Conservation (phyloP, 495 filamentous ascomycete species). For the Margaritispora aquatica region DNA sequence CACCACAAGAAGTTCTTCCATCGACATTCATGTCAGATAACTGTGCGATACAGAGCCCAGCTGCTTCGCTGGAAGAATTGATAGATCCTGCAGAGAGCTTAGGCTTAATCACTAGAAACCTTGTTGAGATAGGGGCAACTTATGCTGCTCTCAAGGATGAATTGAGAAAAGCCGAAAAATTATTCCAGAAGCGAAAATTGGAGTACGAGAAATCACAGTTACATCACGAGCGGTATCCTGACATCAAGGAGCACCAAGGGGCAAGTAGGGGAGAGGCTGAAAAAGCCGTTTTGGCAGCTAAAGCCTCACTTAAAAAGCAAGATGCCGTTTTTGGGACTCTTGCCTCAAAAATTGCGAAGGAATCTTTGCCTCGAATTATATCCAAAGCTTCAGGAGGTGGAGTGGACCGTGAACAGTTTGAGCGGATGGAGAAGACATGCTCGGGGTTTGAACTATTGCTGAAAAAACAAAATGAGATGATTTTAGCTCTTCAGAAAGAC, state of each 20-base stretch:
- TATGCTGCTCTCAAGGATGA: background rate
- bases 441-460: background rate
- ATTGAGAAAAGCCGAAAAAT: background rate
- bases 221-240: conserved; percentile 12
- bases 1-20: background rate
- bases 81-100: background rate
- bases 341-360: background rate
- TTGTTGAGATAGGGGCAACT: background rate
- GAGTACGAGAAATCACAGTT: conserved; percentile 8
- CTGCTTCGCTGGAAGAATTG: background rate
- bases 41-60: too few species aligned
- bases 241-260: conserved; percentile 4
- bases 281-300: background rate
- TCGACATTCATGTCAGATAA: too few species aligned
- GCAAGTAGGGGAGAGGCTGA: background rate
- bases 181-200: background rate
- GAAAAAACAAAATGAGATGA: background rate
- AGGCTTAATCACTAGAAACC: background rate
- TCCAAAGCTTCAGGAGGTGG: background rate
- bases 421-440: background rate
- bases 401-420: background rate
- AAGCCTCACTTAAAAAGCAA: background rate
- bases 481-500: conserved; percentile 1
- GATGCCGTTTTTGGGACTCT: background rate
- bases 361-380: background rate